Conservation (phyloP, 139 green algal species). For the Ettlia oleoabundans region DNA sequence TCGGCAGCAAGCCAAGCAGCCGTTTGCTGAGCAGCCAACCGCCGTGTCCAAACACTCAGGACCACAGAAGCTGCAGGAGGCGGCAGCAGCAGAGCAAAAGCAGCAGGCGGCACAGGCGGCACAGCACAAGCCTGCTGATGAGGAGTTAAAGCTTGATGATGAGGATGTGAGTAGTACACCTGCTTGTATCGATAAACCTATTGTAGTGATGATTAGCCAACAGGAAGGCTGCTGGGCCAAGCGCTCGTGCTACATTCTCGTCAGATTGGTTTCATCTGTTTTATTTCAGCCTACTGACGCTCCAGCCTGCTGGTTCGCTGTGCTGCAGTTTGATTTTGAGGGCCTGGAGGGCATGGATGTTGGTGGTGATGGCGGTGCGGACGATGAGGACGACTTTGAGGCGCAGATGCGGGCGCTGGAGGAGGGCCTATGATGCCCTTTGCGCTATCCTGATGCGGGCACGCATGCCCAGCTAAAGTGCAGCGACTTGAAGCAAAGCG, state of each 20-base stretch:
- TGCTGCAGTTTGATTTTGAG: conserved; percentile 20
- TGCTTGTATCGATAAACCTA: too few species aligned
- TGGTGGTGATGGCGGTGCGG: neutral
- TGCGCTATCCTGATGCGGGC: neutral
- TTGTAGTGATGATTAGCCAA: too few species aligned
- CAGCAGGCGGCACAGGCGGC: neutral
- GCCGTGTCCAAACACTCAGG: neutral
- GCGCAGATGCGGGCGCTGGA: conserved; percentile 50
- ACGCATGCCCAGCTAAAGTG: too few species aligned
- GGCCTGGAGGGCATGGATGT: conserved; percentile 12
- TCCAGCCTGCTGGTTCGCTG: neutral
- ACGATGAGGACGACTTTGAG: conserved; percentile 47
- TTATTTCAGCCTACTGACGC: too few species aligned
- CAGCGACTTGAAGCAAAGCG: too few species aligned
- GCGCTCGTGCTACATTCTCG: too few species aligned
- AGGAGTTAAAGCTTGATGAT: neutral
- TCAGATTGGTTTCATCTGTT: too few species aligned
- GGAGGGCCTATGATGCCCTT: conserved; percentile 14
- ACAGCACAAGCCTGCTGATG: neutral
- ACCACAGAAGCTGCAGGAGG: neutral
- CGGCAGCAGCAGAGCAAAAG: neutral
- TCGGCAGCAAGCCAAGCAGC: too few species aligned
- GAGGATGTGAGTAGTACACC: neutral
- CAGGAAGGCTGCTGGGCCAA: too few species aligned
- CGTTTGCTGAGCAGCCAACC: too few species aligned